phyloP scores from a whole-genome alignment of 2,329 filamentous ascomycete species.

The Epichloe bromicola region DNA sequence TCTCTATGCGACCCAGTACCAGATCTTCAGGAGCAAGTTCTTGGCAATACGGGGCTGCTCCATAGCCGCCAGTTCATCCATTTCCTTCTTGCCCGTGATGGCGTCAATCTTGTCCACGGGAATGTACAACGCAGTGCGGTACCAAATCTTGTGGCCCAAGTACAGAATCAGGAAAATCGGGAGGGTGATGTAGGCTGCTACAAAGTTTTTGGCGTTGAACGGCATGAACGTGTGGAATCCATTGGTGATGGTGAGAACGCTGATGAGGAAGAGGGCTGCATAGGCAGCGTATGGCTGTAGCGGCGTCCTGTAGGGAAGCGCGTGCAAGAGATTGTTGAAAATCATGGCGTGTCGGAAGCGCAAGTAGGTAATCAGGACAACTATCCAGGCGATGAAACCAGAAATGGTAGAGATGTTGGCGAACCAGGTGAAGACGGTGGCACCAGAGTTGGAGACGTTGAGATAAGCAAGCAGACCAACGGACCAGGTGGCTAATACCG shows the following conservation, averaged over 20 bases:
- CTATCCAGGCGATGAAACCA: conserved; percentile 47
- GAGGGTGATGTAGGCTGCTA: conserved; percentile 51
- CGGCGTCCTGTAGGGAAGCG: conserved; percentile 38
- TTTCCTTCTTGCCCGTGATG: conserved; percentile 45
- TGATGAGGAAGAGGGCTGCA: conserved; percentile 42
- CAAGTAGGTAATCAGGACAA: conserved; percentile 44
- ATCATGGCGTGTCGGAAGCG: conserved; percentile 45
- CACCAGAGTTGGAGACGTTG: conserved; percentile 49
- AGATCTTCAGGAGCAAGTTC: conserved; percentile 37
- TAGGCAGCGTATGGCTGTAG: conserved; percentile 53
- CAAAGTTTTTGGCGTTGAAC: conserved; percentile 50
- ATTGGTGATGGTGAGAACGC: conserved; percentile 56
- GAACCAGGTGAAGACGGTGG: conserved; percentile 58
- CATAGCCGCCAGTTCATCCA: conserved; percentile 42
- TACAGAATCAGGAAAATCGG: conserved; percentile 49
- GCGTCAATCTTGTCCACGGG: conserved; percentile 40
- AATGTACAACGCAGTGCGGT: conserved; percentile 29
- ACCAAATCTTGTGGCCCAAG: conserved; percentile 43
- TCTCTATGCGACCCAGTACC: conserved; percentile 41
- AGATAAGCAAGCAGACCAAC: conserved; percentile 58
- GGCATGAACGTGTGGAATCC: conserved; percentile 66
- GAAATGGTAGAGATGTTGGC: conserved; percentile 54
- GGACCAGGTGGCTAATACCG: conserved; percentile 39
- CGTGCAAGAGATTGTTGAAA: conserved; percentile 35
- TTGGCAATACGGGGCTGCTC: conserved; percentile 34